Percentiles rank a stretch among this genome's conserved stretches.
Conservation (phyloP, 345 rosid genomes). For the Rubroshorea leprosula region DNA sequence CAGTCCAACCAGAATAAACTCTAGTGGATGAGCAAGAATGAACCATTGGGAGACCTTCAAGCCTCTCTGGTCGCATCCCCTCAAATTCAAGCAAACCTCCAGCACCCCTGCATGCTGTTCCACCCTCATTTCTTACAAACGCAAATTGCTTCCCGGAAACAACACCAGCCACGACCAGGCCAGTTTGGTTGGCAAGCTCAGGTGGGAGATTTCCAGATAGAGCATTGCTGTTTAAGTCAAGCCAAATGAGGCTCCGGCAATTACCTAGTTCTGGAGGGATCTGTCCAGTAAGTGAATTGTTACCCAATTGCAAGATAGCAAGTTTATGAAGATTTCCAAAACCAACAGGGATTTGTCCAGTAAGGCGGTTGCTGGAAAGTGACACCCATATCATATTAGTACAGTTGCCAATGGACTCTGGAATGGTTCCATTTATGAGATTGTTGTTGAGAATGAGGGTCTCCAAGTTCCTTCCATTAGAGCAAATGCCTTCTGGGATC, state of each 20-base stretch:
- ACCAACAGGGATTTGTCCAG: slow-evolving; percentile 66
- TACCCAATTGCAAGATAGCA: slow-evolving; percentile 82
- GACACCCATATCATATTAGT: slow-evolving; percentile 89
- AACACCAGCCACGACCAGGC: slow-evolving; percentile 61
- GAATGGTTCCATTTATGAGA: slow-evolving; percentile 60
- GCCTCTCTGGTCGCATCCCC: slow-evolving; percentile 63
- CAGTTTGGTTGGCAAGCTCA: slow-evolving; percentile 67
- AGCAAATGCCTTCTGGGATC: slow-evolving; percentile 72
- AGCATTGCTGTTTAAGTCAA: slow-evolving; percentile 82
- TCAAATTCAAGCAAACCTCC: slow-evolving; percentile 93
- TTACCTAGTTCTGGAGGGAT: slow-evolving; percentile 73
- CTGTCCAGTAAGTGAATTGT: slow-evolving; percentile 69
- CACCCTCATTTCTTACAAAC: slow-evolving; percentile 94
- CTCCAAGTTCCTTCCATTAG: slow-evolving; percentile 68
- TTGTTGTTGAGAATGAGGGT: slow-evolving; percentile 87
- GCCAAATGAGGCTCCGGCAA: slow-evolving; percentile 86
- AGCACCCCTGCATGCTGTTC: slow-evolving; percentile 93
- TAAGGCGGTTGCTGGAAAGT: slow-evolving; percentile 66
- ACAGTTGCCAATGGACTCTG: slow-evolving; percentile 64
- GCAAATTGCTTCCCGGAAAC: slow-evolving; percentile 92
- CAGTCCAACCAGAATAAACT: slow-evolving; percentile 72
- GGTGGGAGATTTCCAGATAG: slow-evolving; percentile 57
- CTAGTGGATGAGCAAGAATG: slow-evolving; percentile 87
- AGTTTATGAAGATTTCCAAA: slow-evolving; percentile 57
- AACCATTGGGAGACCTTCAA: slow-evolving; percentile 72